Evolutionary conservation across 2,329 filamentous ascomycete species (phyloP), one percentile per base, ranked within the genome.

Genomic region (Rhynchosporium secalis): DNA sequence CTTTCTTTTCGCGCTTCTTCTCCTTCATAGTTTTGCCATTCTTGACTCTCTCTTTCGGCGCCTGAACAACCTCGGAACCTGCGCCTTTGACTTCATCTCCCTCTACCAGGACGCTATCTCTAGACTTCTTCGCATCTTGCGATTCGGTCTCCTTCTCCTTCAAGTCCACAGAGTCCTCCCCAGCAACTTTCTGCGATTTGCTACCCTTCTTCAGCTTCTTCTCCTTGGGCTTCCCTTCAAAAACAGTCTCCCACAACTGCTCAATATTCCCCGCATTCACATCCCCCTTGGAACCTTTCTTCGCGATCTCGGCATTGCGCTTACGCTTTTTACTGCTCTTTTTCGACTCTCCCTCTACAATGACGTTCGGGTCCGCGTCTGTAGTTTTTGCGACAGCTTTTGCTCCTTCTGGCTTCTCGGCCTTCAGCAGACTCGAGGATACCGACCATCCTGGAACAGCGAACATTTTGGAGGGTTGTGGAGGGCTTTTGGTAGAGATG

Each of bases 381-480:
- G 72, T 60, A 15, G 61, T 56, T 36, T 36, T 36, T 1, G 43
- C 4, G 8, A 52, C 51, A 10, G 64, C 43, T 26, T 69, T 68
- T 40, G 63, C 48, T 2, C 60, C 38, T 31, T 66, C 65, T 6
- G 66, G 48, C 20, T 73, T 72, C 76, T 96, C 91, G 36, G 85
- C 77, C 76, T 91, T 92, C 66, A 96, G 84, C 58, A 79, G 79
- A 68, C 86, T 84, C 65, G 88, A 83, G 61, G 91, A 86, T 41
- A 97, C 82, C 45, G 91, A 91, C 93, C 94, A 97, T 69, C 95
- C 95, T 72, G 91, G 90, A 36, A 98, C 93, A 9, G 92, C 88
- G 76, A 98, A 98, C 94, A 98, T 94, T 36, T 28, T 68, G 55
- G 56, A 26, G 40, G 38, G 8, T 48, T 10, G 41, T 9, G 28